Conservation (phyloP, 2,329 filamentous ascomycete species). For the Bretziella fagacearum region DNA sequence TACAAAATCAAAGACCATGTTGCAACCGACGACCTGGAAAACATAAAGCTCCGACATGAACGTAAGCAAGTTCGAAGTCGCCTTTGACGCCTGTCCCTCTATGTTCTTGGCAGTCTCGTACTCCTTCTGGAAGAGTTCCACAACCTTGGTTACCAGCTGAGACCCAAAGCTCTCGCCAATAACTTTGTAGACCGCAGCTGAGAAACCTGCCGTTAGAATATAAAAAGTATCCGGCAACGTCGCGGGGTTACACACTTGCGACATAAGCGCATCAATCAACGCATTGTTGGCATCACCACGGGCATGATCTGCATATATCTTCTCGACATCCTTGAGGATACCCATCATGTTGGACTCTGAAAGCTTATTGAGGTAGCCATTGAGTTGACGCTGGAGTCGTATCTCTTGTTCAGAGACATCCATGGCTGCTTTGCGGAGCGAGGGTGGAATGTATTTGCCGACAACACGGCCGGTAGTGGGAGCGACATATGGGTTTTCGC, state of each 20-base stretch:
- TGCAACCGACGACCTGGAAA: constrained; percentile 71
- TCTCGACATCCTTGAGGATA: constrained; percentile 67
- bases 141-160: constrained; percentile 61
- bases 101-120: constrained; percentile 30
- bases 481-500: constrained; percentile 81
- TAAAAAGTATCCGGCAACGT: constrained; percentile 74
- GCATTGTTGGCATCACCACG: constrained; percentile 77
- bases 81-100: constrained; percentile 18
- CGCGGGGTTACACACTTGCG: constrained; percentile 64
- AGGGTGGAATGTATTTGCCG: constrained; percentile 79
- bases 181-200: constrained; percentile 72
- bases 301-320: constrained; percentile 66
- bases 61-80: constrained; percentile 57
- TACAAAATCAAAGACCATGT: constrained; percentile 81
- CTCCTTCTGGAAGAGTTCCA: constrained; percentile 54
- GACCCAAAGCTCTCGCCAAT: constrained; percentile 82
- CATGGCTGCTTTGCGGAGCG: constrained; percentile 46
- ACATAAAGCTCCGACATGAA: constrained; percentile 79
- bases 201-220: constrained; percentile 77
- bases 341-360: constrained; percentile 80
- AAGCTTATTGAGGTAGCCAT: constrained; percentile 81
- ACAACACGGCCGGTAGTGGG: constrained; percentile 35
- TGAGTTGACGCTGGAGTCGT: constrained; percentile 60
- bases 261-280: constrained; percentile 59
- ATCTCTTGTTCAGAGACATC: constrained; percentile 46